Base-by-base conservation (phyloP, 352 stramenopile genomes). In the Phytophthora litchii region DNA sequence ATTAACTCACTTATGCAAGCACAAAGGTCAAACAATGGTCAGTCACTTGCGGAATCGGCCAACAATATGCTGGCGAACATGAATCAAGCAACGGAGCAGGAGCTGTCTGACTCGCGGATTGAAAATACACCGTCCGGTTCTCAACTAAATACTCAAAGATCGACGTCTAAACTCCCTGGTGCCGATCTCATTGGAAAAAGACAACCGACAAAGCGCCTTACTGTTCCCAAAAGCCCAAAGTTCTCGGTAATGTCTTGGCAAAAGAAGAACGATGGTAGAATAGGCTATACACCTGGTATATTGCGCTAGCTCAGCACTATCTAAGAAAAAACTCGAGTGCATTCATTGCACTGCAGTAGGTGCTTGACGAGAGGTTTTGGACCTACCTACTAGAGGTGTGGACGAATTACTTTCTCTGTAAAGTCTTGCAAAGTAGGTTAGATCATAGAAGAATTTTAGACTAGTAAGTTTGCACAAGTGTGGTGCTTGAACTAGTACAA, bases 201-300 rank as follows among this genome's bases (percentile, higher is more conserved):
- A 27, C n/a, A 53, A 3, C 20, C 77, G 23, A 19, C 58, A 35
- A 89, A 86, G 60, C 79, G 76, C 7, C 63, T 91, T 20, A 94
- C 84, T 1, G 84, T 94, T 11, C 84, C 84, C 1, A 78, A 79
- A 69, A 92, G 82, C 41, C 84, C 84, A 35, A 92, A 91, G 43
- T 94, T 94, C 57, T 93, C 83, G 0, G 72, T 93, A 42, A 93
- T 93, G 83, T 93, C 83, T 14, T 93, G 83, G 83, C 83, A 93
- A 48, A 91, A 91, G 68, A 91, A 87, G 46, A 52, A 42, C 8
- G 49, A 61, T 7, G 49, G 46, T 0, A 54, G 16, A 54, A 13
- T 11, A 10, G 25, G 21, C 4, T 45, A 16, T 27, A 21, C 23
- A 5, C 10, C 32, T 36, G 16, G 34, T 35, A 23, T 54, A 6